A percentile compares a stretch with the other conserved stretches of the same genome.
phyloP scores from a whole-genome alignment of 2,329 filamentous ascomycete genomes.

The Fusarium sp. region DNA sequence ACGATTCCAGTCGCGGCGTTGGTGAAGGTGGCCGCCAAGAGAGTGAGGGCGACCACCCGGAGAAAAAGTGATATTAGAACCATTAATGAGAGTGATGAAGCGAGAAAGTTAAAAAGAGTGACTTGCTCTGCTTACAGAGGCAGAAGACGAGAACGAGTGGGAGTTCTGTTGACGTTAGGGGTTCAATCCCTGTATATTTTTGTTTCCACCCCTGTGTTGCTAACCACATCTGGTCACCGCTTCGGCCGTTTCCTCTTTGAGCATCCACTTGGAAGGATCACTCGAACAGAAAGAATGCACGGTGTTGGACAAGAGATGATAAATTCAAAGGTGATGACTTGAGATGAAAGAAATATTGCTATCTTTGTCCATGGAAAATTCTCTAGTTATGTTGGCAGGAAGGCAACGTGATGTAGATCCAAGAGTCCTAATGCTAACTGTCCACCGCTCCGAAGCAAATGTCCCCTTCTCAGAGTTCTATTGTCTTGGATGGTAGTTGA shows the following conservation, averaged over 20 bases:
- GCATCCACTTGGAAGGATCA: background rate
- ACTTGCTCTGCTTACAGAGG: background rate
- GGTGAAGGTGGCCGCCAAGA: slow-evolving; percentile 20
- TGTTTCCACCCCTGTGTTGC: background rate
- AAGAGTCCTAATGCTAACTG: background rate
- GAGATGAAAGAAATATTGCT: background rate
- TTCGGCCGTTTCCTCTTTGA: background rate
- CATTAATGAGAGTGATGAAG: slow-evolving; percentile 23
- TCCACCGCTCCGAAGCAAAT: background rate
- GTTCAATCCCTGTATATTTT: background rate
- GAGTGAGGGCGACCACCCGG: slow-evolving; percentile 21
- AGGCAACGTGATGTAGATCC: background rate
- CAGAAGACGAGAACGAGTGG: background rate
- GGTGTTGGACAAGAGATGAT: no score
- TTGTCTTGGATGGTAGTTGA: background rate
- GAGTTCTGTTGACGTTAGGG: background rate
- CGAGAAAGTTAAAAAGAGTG: background rate
- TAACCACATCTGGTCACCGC: background rate
- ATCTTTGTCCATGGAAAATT: background rate
- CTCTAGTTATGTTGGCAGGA: background rate
- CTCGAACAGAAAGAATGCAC: background rate
- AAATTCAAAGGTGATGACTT: background rate
- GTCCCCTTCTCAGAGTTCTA: no score
- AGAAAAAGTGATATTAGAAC: slow-evolving; percentile 20
- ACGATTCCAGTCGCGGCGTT: slow-evolving; percentile 18